Evolutionary conservation across 2,329 filamentous ascomycete species (phyloP).

Genomic region (Phoma sp.): DNA sequence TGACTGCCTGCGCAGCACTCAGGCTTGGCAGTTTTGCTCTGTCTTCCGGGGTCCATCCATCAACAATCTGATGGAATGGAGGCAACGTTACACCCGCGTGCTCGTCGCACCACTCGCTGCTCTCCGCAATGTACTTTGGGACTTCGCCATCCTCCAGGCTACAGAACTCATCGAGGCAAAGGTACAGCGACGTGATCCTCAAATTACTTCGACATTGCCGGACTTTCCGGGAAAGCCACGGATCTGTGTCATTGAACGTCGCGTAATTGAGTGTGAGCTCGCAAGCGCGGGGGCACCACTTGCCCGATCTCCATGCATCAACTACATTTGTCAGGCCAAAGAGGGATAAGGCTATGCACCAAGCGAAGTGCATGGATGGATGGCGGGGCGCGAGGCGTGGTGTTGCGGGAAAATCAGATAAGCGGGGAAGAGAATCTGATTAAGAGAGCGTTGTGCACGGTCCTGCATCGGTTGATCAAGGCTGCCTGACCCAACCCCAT

Average conservation of each 20-base stretch:
- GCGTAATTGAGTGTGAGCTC: slow-evolving; percentile 37
- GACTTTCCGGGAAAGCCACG: slow-evolving; percentile 33
- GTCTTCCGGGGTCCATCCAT: slow-evolving; percentile 27
- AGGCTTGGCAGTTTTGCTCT: slow-evolving; percentile 23
- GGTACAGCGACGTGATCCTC: slow-evolving; percentile 34
- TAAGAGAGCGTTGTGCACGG: not conserved
- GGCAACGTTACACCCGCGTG: slow-evolving; percentile 32
- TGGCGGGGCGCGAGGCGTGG: slow-evolving; percentile 10
- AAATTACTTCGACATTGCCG: slow-evolving; percentile 35
- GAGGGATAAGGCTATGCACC: slow-evolving; percentile 16
- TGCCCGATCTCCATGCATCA: slow-evolving; percentile 25
- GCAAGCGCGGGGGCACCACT: slow-evolving; percentile 40
- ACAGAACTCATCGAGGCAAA: slow-evolving; percentile 39
- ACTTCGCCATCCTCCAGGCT: slow-evolving; percentile 16
- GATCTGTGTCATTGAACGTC: slow-evolving; percentile 41
- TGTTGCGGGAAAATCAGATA: slow-evolving; percentile 14
- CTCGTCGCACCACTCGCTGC: slow-evolving; percentile 30
- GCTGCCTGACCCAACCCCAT: not conserved
- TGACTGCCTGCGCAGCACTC: slow-evolving; percentile 28
- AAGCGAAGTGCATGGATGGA: slow-evolving; percentile 26
- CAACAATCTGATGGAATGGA: slow-evolving; percentile 32
- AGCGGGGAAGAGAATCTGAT: slow-evolving; percentile 21
- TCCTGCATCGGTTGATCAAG: not conserved
- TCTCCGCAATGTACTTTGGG: slow-evolving; percentile 24
- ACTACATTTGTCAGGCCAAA: slow-evolving; percentile 16